Evolutionary conservation across 1,284 basidiomycete genomes (phyloP).

Genomic region (Irpex sp.): DNA sequence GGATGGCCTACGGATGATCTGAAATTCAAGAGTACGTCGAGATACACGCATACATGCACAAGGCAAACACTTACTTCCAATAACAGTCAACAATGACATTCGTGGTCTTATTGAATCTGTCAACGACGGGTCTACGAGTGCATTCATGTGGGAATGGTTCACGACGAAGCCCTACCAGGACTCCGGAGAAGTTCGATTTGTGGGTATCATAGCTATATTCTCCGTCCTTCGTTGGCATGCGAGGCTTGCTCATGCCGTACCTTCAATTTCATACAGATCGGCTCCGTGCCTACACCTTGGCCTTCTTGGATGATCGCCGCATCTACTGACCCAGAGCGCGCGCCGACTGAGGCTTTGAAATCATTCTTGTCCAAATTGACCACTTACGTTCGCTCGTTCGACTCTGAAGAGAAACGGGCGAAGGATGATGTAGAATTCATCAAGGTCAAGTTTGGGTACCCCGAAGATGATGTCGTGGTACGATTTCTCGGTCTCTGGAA

Average conservation of each 20-base stretch:
- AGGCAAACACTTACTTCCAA: too few species aligned
- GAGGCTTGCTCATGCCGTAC: neutral
- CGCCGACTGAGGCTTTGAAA: constrained; percentile 46
- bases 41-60: too few species aligned
- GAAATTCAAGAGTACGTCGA: constrained; percentile 81
- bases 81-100: constrained; percentile 90
- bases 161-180: constrained; percentile 94
- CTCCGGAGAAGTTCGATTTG: constrained; percentile 79
- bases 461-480: constrained; percentile 73
- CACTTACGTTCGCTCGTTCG: constrained; percentile 64
- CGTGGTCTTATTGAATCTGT: constrained; percentile 87
- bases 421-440: constrained; percentile 73
- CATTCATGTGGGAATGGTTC: constrained; percentile 97
- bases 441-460: constrained; percentile 75
- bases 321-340: constrained; percentile 51
- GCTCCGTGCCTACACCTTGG: constrained; percentile 91
- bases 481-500: constrained; percentile 17
- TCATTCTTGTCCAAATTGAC: constrained; percentile 67
- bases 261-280: constrained; percentile 51
- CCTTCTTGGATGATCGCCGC: constrained; percentile 94
- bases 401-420: constrained; percentile 58
- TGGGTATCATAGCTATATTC: constrained; percentile 33
- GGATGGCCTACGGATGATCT: constrained; percentile 74
- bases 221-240: neutral
- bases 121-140: constrained; percentile 79